Conservation (phyloP, 2,329 filamentous ascomycete species). For the Capronia coronata region DNA sequence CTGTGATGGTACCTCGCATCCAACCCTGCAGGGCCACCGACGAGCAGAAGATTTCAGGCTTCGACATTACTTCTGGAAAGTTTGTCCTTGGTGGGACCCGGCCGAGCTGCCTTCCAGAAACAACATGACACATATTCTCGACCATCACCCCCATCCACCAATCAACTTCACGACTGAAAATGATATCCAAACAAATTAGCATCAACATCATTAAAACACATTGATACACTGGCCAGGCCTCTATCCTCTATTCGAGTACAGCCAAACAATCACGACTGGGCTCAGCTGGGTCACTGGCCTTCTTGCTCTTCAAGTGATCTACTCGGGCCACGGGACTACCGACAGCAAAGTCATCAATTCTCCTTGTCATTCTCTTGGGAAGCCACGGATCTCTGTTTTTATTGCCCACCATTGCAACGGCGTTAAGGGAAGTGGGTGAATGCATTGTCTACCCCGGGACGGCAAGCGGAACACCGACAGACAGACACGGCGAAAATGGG, state of each 20-base stretch:
- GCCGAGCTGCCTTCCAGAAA: slow-evolving; percentile 4
- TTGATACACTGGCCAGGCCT: slow-evolving; percentile 6
- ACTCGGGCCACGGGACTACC: slow-evolving; percentile 1
- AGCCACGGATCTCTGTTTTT: slow-evolving; percentile 7
- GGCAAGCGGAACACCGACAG: background rate
- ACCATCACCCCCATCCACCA: slow-evolving; percentile 16
- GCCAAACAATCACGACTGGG: slow-evolving; percentile 3
- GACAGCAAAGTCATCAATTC: slow-evolving; percentile 4
- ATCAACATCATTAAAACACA: slow-evolving; percentile 23
- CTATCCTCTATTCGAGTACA: slow-evolving; percentile 3
- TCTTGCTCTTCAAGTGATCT: slow-evolving; percentile 4
- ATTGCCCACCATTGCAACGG: slow-evolving; percentile 7
- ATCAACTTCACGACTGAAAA: slow-evolving; percentile 19
- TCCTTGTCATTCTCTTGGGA: background rate
- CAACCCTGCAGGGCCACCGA: background rate
- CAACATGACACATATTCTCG: slow-evolving; percentile 16
- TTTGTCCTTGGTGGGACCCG: background rate
- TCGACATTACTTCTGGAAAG: slow-evolving; percentile 5
- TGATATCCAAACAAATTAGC: slow-evolving; percentile 19
- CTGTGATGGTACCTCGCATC: background rate
- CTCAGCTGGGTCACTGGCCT: slow-evolving; percentile 3
- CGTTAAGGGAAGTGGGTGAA: slow-evolving; percentile 10
- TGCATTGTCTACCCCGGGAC: slow-evolving; percentile 4
- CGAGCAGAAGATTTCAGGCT: background rate
- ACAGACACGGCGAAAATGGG: slow-evolving; percentile 3